Conservation (phyloP, 2,329 filamentous ascomycete genomes). For the Metarhizium rileyi region DNA sequence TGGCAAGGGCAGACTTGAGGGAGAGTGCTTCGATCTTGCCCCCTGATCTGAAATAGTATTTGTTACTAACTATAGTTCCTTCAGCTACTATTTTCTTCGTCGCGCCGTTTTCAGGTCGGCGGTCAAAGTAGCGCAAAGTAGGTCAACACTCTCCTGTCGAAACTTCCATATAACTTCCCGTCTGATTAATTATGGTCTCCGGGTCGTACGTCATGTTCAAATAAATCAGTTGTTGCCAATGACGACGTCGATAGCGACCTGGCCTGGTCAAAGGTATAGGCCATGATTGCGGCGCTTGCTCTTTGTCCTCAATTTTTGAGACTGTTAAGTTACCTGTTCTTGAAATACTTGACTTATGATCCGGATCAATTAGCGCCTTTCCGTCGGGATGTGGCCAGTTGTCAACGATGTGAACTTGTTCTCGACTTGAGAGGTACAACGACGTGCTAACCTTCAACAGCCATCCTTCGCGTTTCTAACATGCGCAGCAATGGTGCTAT, state of each 20-base stretch:
- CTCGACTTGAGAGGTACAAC: no score
- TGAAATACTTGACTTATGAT: no score
- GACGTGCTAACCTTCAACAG: background rate
- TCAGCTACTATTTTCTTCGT: no score
- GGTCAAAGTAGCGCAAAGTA: background rate
- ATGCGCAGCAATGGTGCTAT: background rate
- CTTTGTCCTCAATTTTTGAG: no score
- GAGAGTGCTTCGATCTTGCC: no score
- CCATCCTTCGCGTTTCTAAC: background rate
- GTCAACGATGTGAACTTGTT: background rate
- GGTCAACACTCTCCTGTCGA: background rate
- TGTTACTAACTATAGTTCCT: no score
- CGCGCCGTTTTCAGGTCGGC: background rate
- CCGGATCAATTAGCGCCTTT: background rate
- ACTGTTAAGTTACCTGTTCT: no score
- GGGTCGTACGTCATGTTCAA: background rate
- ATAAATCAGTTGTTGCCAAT: background rate
- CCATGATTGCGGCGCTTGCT: no score
- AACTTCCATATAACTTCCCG: background rate
- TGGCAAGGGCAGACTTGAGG: no score
- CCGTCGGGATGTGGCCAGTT: background rate
- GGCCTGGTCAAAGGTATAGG: no score
- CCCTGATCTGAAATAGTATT: no score
- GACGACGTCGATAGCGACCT: background rate
- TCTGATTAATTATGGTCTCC: background rate